A percentile compares a stretch with the other conserved stretches of the same genome.
Evolutionary conservation across 805 yeast genomes (phyloP).

Genomic region (Monosporozyma unispora): DNA sequence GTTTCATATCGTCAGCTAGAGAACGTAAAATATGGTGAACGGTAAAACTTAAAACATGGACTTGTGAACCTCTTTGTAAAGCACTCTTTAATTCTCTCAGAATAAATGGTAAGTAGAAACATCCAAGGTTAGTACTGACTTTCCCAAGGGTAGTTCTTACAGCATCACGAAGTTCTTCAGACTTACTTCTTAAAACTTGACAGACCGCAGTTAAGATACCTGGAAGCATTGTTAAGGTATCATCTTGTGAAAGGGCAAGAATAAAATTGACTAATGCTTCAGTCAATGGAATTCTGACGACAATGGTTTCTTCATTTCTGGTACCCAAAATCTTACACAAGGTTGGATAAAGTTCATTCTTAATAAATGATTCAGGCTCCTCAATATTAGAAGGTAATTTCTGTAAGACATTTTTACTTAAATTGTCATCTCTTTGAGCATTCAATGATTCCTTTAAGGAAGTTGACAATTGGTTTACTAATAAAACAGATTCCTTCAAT

Average conservation of each 20-base stretch:
- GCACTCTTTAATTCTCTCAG: conserved; percentile 72
- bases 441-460: conserved; percentile 37
- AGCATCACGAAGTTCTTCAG: conserved; percentile 82
- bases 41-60: conserved; percentile 85
- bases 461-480: conserved; percentile 49
- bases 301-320: conserved; percentile 72
- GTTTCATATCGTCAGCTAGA: conserved; percentile 37
- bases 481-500: conserved; percentile 47
- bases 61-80: conserved; percentile 79
- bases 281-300: conserved; percentile 66
- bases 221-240: conserved; percentile 55
- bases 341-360: conserved; percentile 51
- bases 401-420: conserved; percentile 13
- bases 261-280: conserved; percentile 68
- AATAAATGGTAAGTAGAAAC: conserved; percentile 63
- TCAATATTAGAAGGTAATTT: conserved; percentile 33
- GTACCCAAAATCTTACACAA: conserved; percentile 49
- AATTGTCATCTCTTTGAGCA: conserved; percentile 12
- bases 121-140: conserved; percentile 58
- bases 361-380: conserved; percentile 40
- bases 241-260: conserved; percentile 49
- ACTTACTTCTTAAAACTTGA: conserved; percentile 74
- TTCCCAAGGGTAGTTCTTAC: conserved; percentile 67
- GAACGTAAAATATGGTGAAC: conserved; percentile 63
- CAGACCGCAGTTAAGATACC: conserved; percentile 80